These are phyloP conservation scores for Eucalyptus tenuipes DNA, from an alignment of 345 rosid species.

Conservation along the genomic window DNA sequence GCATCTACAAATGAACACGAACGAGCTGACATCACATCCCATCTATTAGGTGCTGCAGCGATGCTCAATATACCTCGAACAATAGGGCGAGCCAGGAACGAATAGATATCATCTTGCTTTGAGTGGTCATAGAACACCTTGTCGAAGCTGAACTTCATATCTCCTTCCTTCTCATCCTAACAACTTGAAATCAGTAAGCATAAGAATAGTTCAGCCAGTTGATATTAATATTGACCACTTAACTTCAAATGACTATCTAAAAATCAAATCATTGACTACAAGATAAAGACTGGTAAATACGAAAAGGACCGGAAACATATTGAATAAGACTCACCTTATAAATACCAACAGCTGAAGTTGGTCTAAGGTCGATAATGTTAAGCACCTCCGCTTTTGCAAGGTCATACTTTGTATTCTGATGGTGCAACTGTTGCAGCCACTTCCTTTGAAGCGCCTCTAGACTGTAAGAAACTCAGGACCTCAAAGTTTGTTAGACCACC, in stretches of 20 bases:
- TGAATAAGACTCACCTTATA: slow-evolving; percentile 23
- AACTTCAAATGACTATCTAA: not conserved
- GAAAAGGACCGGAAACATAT: not conserved
- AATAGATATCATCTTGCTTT: no score
- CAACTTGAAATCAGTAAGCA: not conserved
- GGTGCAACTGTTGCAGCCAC: slow-evolving; percentile 47
- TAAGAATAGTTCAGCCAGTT: not conserved
- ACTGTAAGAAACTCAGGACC: slow-evolving; percentile 45
- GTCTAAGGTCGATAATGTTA: slow-evolving; percentile 52
- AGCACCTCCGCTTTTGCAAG: slow-evolving; percentile 80
- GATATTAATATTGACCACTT: not conserved
- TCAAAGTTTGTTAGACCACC: slow-evolving; percentile 73
- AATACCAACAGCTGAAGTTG: slow-evolving; percentile 40
- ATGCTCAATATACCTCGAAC: no score
- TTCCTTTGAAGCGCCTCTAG: slow-evolving; percentile 71
- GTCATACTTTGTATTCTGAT: slow-evolving; percentile 51
- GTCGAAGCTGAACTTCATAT: no score
- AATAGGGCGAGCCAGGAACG: no score
- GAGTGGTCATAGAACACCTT: no score
- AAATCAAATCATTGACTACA: not conserved
- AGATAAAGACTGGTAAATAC: not conserved
- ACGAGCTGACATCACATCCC: no score
- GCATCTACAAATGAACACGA: no score
- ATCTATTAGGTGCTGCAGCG: no score
- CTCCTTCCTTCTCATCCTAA: no score